phyloP scores from a whole-genome alignment of 2,329 filamentous ascomycete species.

The Fusarium pseudonygamai region DNA sequence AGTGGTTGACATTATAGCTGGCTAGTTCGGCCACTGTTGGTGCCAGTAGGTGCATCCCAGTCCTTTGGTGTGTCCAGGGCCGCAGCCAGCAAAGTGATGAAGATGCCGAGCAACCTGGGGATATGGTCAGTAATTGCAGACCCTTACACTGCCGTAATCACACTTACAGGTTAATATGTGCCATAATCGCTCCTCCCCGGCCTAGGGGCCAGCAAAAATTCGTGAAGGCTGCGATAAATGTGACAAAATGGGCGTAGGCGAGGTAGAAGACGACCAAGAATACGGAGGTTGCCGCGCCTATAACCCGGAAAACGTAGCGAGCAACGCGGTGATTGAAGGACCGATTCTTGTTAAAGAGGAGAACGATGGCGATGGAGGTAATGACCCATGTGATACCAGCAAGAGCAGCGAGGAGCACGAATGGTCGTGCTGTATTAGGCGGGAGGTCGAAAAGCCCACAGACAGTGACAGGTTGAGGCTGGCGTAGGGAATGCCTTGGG shows the following conservation, averaged over 20 bases:
- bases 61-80: conserved; percentile 24
- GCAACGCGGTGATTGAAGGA: conserved; percentile 6
- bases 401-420: conserved; percentile 29
- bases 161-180: conserved; percentile 42
- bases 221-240: not conserved
- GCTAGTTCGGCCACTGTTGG: not conserved
- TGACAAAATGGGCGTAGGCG: not conserved
- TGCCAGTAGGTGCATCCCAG: not conserved
- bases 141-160: not conserved
- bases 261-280: conserved; percentile 15
- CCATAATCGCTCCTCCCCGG: conserved; percentile 19
- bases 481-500: too few relatives aligned
- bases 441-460: too few relatives aligned
- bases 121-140: conserved; percentile 14
- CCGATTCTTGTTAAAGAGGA: conserved; percentile 6
- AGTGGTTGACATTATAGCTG: not conserved
- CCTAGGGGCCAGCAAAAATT: not conserved
- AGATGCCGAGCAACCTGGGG: conserved; percentile 32
- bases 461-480: not conserved
- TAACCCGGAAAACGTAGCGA: conserved; percentile 39
- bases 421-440: conserved; percentile 30
- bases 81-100: conserved; percentile 30
- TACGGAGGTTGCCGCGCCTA: conserved; percentile 37
- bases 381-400: conserved; percentile 24
- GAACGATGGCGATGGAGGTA: conserved; percentile 21